phyloP scores from a whole-genome alignment of 2,329 filamentous ascomycete genomes.

The Helotiales sp. region DNA sequence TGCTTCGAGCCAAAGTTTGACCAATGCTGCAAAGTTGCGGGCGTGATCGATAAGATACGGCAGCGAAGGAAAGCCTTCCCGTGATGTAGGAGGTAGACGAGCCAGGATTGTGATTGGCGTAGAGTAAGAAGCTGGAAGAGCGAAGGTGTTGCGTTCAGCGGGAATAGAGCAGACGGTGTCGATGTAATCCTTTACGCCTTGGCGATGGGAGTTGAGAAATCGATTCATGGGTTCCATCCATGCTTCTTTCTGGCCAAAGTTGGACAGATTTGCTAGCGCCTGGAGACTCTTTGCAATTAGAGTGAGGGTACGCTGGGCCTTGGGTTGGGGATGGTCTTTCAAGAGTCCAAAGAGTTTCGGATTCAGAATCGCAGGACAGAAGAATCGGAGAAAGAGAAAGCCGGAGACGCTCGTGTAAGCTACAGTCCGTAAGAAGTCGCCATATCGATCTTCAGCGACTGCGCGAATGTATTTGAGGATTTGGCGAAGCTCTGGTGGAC shows the following conservation, averaged over 20 bases:
- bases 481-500: conserved; percentile 78
- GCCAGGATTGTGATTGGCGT: conserved; percentile 89
- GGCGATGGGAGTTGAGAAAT: conserved; percentile 74
- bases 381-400: conserved; percentile 91
- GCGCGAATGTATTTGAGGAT: conserved; percentile 90
- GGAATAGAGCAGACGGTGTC: conserved; percentile 84
- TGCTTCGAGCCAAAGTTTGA: conserved; percentile 75
- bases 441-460: conserved; percentile 91
- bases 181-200: conserved; percentile 82
- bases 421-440: conserved; percentile 85
- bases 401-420: conserved; percentile 93
- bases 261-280: conserved; percentile 85
- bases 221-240: conserved; percentile 99
- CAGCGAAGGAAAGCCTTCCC: conserved; percentile 89
- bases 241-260: conserved; percentile 91
- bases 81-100: conserved; percentile 74
- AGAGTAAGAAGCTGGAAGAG: conserved; percentile 81
- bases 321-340: conserved; percentile 76
- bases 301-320: conserved; percentile 84
- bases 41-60: conserved; percentile 92
- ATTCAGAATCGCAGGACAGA: conserved; percentile 94
- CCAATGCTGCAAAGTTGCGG: conserved; percentile 78
- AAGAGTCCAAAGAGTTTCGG: conserved; percentile 90
- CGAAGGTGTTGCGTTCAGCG: conserved; percentile 62
- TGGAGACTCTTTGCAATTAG: conserved; percentile 91